Conservation (phyloP, 2,329 filamentous ascomycete species). For the Alternaria longipes region DNA sequence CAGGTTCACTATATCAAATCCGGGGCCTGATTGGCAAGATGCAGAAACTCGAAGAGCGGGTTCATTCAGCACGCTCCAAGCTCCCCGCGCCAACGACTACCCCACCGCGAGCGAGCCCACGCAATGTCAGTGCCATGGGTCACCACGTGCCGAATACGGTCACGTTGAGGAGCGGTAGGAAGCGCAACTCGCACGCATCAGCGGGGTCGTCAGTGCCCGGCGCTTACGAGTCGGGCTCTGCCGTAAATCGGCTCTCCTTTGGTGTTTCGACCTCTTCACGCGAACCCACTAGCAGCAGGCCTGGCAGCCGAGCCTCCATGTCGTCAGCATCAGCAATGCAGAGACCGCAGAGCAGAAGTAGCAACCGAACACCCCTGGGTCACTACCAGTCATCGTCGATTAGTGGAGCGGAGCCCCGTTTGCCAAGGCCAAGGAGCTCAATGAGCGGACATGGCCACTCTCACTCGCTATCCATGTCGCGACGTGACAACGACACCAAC, state of each 20-base stretch:
- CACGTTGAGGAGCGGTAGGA: constrained; percentile 71
- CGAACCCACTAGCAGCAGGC: constrained; percentile 62
- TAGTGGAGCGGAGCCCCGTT: constrained; percentile 54
- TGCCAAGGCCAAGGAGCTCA: constrained; percentile 72
- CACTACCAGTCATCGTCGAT: constrained; percentile 61
- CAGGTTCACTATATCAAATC: constrained; percentile 87
- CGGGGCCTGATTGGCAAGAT: constrained; percentile 94
- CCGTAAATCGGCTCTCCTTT: constrained; percentile 61
- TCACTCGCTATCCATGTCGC: constrained; percentile 42
- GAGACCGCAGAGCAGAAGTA: constrained; percentile 70
- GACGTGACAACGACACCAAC: constrained; percentile 60
- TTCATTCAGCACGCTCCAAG: constrained; percentile 90
- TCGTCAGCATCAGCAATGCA: constrained; percentile 36
- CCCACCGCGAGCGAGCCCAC: constrained; percentile 82
- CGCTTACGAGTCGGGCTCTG: constrained; percentile 36
- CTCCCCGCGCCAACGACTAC: constrained; percentile 82
- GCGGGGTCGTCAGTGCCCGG: constrained; percentile 49
- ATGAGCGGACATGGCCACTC: constrained; percentile 61
- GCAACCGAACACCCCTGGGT: constrained; percentile 71
- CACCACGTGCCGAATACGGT: constrained; percentile 63
- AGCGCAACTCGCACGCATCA: constrained; percentile 68
- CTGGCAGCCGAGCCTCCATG: constrained; percentile 72
- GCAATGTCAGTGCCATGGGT: constrained; percentile 61
- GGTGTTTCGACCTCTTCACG: constrained; percentile 50
- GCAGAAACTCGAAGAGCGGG: constrained; percentile 92